A percentile compares a stretch with the other conserved stretches of the same genome.
phyloP scores from a whole-genome alignment of 164 flowering plant species.

The Euptelea pleiosperma region DNA sequence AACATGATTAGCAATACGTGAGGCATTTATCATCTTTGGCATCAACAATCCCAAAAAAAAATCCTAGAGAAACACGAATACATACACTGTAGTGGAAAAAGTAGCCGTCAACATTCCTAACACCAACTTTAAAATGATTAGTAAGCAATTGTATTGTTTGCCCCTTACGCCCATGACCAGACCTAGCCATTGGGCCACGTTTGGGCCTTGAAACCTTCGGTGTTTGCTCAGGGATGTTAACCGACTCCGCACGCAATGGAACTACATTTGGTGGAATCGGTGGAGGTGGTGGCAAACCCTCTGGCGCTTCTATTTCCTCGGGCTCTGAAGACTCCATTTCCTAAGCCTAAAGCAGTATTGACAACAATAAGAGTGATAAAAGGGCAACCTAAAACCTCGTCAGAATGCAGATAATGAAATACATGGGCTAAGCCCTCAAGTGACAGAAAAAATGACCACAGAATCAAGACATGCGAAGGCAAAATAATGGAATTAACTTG shows the following conservation, averaged over 20 bases:
- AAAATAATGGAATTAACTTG: too few relatives aligned
- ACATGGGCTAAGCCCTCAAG: too few relatives aligned
- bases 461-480: too few relatives aligned
- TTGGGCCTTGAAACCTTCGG: constrained; percentile 24
- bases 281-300: constrained; percentile 81
- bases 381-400: not conserved
- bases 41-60: not conserved
- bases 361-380: not conserved
- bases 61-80: not conserved
- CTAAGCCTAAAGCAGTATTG: constrained; percentile 5
- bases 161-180: constrained; percentile 64
- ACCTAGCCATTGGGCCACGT: constrained; percentile 63
- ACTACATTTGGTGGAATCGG: constrained; percentile 64
- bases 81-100: constrained; percentile 93
- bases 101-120: constrained; percentile 46
- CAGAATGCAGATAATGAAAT: not conserved
- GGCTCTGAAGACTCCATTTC: constrained; percentile 15
- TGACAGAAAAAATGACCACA: too few relatives aligned
- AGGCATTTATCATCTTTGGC: too few relatives aligned
- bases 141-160: constrained; percentile 53
- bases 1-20: not conserved
- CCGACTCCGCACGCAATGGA: constrained; percentile 38
- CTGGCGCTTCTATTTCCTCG: constrained; percentile 17
- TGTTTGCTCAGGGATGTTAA: constrained; percentile 8
- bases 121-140: constrained; percentile 78